Evolutionary conservation across 305 asterid genomes (phyloP).

Genomic region (Solanum aculeatissimum): DNA sequence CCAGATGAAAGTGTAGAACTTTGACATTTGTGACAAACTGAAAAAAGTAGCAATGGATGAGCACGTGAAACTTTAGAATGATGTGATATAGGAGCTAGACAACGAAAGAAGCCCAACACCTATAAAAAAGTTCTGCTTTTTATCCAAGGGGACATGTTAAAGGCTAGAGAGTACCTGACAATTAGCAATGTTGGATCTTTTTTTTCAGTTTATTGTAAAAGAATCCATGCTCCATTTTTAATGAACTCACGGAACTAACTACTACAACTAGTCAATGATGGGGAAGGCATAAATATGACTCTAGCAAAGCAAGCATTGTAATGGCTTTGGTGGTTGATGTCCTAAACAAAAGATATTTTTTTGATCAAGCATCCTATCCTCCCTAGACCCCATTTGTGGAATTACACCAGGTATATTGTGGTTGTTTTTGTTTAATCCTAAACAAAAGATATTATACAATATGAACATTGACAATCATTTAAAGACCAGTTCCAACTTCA

Average conservation of each 20-base stretch:
- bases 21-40: constrained; percentile 89
- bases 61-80: constrained; percentile 2
- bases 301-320: not conserved
- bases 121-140: not conserved
- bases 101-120: not conserved
- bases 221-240: not conserved
- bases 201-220: not conserved
- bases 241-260: not conserved
- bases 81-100: not conserved
- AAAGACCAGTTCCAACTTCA: not conserved
- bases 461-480: not conserved
- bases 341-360: not conserved
- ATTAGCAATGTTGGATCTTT: not conserved
- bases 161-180: not conserved
- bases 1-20: constrained; percentile 69
- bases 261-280: not conserved
- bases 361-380: not conserved
- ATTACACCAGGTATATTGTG: not conserved
- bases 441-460: not conserved
- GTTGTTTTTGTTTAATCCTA: not conserved
- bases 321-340: not conserved
- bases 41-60: not conserved
- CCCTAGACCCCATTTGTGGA: not conserved
- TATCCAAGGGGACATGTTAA: not conserved
- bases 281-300: not conserved